Percentiles rank a stretch among this genome's conserved stretches.
Evolutionary conservation across 2,329 filamentous ascomycete species (phyloP).

Genomic region (Colletotrichum agaves): DNA sequence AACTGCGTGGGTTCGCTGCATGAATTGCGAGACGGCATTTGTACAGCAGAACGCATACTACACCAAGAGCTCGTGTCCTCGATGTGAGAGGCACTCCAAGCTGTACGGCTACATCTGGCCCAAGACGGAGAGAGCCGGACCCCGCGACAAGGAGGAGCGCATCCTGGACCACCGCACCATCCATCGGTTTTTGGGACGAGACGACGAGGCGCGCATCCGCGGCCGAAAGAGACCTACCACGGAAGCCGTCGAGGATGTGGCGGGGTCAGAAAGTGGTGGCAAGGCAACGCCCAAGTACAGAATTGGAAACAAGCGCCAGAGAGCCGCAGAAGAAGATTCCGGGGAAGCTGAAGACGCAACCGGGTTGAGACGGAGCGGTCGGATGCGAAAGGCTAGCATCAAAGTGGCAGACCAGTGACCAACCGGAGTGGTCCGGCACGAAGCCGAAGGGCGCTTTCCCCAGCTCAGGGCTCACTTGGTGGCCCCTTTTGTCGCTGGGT

Average conservation of each 20-base stretch:
- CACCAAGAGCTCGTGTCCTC: constrained; percentile 85
- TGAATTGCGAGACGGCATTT: constrained; percentile 83
- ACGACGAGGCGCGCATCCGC: constrained; percentile 71
- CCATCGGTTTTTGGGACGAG: constrained; percentile 81
- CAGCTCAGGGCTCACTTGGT: background rate
- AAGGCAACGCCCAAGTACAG: constrained; percentile 23
- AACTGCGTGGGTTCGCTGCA: constrained; percentile 90
- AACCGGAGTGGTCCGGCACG: constrained; percentile 25
- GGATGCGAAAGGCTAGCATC: constrained; percentile 48
- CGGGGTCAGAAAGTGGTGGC: constrained; percentile 12
- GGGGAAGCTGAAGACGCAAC: constrained; percentile 40
- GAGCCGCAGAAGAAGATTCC: constrained; percentile 16
- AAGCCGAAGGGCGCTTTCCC: background rate
- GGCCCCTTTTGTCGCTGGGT: constrained; percentile 5
- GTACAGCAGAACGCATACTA: constrained; percentile 90
- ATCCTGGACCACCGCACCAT: constrained; percentile 88
- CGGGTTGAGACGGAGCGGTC: constrained; percentile 48
- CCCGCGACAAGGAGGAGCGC: constrained; percentile 75
- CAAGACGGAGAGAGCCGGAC: constrained; percentile 86
- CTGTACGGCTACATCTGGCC: constrained; percentile 96
- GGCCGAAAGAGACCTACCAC: constrained; percentile 46
- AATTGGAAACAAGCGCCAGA: constrained; percentile 32
- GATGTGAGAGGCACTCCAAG: constrained; percentile 95
- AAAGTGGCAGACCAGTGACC: constrained; percentile 34
- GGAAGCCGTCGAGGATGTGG: constrained; percentile 26